A percentile compares a stretch with the other conserved stretches of the same genome.
These are phyloP conservation scores for Metroxylon sagu DNA, from an alignment of 176 grass and related monocot genomes.

Conservation along the genomic window DNA sequence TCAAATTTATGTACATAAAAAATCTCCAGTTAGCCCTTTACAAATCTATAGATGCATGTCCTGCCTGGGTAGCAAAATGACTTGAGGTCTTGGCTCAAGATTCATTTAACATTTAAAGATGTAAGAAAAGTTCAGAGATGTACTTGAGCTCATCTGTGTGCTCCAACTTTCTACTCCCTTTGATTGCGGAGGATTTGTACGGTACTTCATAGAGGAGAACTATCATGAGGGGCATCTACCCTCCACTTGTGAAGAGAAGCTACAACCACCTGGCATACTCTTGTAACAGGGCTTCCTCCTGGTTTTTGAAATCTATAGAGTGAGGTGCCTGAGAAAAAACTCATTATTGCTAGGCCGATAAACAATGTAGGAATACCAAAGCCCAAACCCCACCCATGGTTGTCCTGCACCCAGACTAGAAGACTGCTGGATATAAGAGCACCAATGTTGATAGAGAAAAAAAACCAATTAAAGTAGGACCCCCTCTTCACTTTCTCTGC, in stretches of 20 bases:
- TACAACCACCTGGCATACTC: slow-evolving; percentile 72
- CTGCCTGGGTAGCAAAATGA: too few species aligned
- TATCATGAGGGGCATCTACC: slow-evolving; percentile 34
- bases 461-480: slow-evolving; percentile 98
- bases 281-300: slow-evolving; percentile 71
- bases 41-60: too few species aligned
- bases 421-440: slow-evolving; percentile 58
- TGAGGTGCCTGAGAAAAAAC: slow-evolving; percentile 61
- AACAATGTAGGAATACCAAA: slow-evolving; percentile 73
- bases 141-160: slow-evolving; percentile 77
- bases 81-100: too few species aligned
- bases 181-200: slow-evolving; percentile 57
- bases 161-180: slow-evolving; percentile 77
- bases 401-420: slow-evolving; percentile 83
- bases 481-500: slow-evolving; percentile 59
- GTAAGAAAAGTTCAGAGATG: slow-evolving; percentile 15
- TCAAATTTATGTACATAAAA: too few species aligned
- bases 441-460: slow-evolving; percentile 78
- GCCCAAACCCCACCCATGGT: slow-evolving; percentile 78
- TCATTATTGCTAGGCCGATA: slow-evolving; percentile 69
- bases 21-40: too few species aligned
- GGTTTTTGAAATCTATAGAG: slow-evolving; percentile 85
- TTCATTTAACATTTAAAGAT: too few species aligned
- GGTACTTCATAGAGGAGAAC: slow-evolving; percentile 62
- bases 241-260: slow-evolving; percentile 59